Base-by-base conservation (phyloP, 495 filamentous ascomycete species). In the Aspergillus sparsus region DNA sequence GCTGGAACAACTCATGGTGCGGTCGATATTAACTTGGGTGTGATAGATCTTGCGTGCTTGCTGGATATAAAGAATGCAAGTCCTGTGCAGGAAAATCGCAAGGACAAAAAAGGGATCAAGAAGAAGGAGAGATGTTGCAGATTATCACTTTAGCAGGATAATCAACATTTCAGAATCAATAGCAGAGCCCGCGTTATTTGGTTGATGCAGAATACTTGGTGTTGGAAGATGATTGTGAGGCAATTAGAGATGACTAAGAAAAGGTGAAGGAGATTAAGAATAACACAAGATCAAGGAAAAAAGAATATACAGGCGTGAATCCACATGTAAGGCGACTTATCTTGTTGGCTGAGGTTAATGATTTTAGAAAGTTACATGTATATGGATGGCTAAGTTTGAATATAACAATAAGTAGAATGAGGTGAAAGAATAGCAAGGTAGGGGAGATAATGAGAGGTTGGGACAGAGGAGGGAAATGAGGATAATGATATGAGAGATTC, bases 1-100 rank as follows among this genome's bases (percentile, higher is more conserved):
- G 53, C 68, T 71, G 16, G 67, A 55, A 47, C 64, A 64, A 31
- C 49, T 64, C 74, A 78, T 79, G 1, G 32, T 69, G 45, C 3
- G 21, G 3, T 27, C 21, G 21, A 27, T 15, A 8, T 31, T 32
- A 34, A 6, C 27, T 32, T 34, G 31, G 16, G 9, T n/a, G 9
- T 27, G 11, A 15, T 18, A 10, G 47, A 5, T n/a, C 41, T 1
- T 16, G 8, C 46, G 41, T 9, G 42, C 56, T 56, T 32, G 10
- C 12, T 34, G 53, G 3, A 33, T 33, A 49, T 31, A 4, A 16
- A 37, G 35, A n/a, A 9, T 44, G 12, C 35, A 32, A 35, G 53
- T 27, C 21, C 12, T 21, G 18, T 9, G n/a, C 21, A 47, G 52
- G 5, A 3, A 13, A 42, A 35, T 9, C 1, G 18, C 21, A 35